Evolutionary conservation across 2,329 filamentous ascomycete species (phyloP), one percentile per base, ranked within the genome.

Genomic region (Exophiala sp.): DNA sequence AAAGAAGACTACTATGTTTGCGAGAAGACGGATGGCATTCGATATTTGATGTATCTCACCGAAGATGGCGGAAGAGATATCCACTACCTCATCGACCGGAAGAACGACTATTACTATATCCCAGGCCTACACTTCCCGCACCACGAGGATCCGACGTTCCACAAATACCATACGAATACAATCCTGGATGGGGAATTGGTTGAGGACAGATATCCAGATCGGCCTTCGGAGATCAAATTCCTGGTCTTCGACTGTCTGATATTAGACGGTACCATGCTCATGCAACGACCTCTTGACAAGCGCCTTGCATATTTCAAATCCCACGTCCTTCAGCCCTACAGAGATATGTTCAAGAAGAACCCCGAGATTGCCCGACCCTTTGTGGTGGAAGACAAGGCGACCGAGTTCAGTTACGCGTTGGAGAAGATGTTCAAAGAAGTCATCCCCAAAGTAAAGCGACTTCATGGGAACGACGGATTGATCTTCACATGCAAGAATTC

Each of bases 1-100:
- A 76, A 77, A 51, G 77, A 86, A 64, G 93, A 97, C 69, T 98
- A 97, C 73, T 98, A 90, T 66, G 86, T 98, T 58, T 96, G 91
- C 74, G 93, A 98, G 70, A 98, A 98, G 73, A 95, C 91, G 1
- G 93, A 98, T 65, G 93, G 93, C 47, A 88, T 97, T 57, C 83
- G 93, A 57, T 96, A 94, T 67, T 79, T 98, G n/a, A 80, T 98
- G 58, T 97, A 94, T 73, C 82, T 93, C 58, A 88, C 87, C 43
- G 65, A 66, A 48, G 70, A 72, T 30, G 64, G 65, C 16, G 68
- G 73, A 6, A 83, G 85, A 64, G 72, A 74, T 19, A 78, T 83
- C 19, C 86, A 93, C 64, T 96, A 95, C 72, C 77, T 98, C 49
- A 95, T 98, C 70, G 91, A 98, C 71, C 88, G 93, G 64, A 95